phyloP scores from a whole-genome alignment of 352 stramenopile genomes.

The Phytophthora tentaculata region DNA sequence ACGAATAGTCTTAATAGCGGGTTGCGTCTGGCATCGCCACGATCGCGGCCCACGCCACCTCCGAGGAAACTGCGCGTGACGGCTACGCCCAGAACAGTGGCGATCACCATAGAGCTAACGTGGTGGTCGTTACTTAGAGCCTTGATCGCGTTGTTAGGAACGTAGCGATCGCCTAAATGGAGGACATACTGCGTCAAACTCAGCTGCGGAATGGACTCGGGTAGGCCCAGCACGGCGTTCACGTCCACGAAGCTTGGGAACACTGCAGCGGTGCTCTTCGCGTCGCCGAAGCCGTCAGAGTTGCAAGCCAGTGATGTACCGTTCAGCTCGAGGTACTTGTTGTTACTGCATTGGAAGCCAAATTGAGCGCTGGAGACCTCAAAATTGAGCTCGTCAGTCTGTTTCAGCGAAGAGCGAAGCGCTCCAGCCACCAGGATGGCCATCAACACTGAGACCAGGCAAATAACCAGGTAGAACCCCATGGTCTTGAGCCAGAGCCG shows the following conservation, averaged over 20 bases:
- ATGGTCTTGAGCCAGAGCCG: slow-evolving; percentile 53
- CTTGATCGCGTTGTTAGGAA: slow-evolving; percentile 58
- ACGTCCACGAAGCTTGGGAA: slow-evolving; percentile 66
- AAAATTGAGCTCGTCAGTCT: slow-evolving; percentile 40
- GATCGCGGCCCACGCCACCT: slow-evolving; percentile 38
- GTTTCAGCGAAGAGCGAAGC: slow-evolving; percentile 44
- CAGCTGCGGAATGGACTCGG: slow-evolving; percentile 48
- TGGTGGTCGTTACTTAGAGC: slow-evolving; percentile 48
- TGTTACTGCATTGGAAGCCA: slow-evolving; percentile 65
- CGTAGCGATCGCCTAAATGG: slow-evolving; percentile 46
- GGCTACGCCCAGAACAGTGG: slow-evolving; percentile 51
- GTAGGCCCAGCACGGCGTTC: slow-evolving; percentile 43
- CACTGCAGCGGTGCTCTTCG: slow-evolving; percentile 21
- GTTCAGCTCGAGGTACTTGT: slow-evolving; percentile 52
- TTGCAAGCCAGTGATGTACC: slow-evolving; percentile 27
- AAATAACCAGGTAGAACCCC: slow-evolving; percentile 42
- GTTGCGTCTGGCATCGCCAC: slow-evolving; percentile 51
- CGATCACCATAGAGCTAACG: slow-evolving; percentile 59
- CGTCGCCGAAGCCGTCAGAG: slow-evolving; percentile 22
- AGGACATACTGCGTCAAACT: slow-evolving; percentile 55
- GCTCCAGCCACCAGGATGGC: slow-evolving; percentile 36
- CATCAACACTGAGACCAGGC: slow-evolving; percentile 36
- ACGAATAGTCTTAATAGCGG: slow-evolving; percentile 63
- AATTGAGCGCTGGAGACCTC: slow-evolving; percentile 43
- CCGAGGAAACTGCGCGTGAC: slow-evolving; percentile 52